A percentile compares a stretch with the other conserved stretches of the same genome.
Evolutionary conservation across 768 basidiomycete genomes (phyloP).

Genomic region (Pisolithus albus): DNA sequence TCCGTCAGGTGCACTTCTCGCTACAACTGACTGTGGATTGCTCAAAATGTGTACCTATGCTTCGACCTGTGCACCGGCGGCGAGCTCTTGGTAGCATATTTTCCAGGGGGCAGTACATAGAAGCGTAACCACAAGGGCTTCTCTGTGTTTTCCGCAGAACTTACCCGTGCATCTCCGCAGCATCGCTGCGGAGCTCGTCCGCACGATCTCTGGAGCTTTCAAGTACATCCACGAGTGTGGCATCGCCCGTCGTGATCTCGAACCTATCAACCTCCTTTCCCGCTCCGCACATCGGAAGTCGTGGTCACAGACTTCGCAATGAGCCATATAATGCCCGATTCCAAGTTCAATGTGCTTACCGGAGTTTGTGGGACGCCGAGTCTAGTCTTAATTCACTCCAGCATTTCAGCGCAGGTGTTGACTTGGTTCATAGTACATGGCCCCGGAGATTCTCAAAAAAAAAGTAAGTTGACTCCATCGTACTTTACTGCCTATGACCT

Average conservation of each 20-base stretch:
- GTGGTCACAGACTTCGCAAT: constrained; percentile 98
- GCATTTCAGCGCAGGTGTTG: not conserved
- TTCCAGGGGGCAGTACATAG: constrained; percentile 93
- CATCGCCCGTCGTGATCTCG: constrained; percentile 94
- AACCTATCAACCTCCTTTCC: constrained; percentile 98
- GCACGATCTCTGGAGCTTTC: constrained; percentile 81
- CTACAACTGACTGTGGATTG: constrained; percentile 44
- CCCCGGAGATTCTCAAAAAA: constrained; percentile 94
- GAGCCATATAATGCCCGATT: constrained; percentile 84
- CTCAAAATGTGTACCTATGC: constrained; percentile 88
- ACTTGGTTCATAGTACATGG: constrained; percentile 64
- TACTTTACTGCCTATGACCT: not conserved
- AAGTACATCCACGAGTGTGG: constrained; percentile 86
- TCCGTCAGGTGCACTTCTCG: not conserved
- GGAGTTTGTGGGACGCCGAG: constrained; percentile 96
- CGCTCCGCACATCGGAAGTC: constrained; percentile 81
- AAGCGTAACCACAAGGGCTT: constrained; percentile 51
- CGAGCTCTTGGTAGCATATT: constrained; percentile 96
- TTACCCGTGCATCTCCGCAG: constrained; percentile 34
- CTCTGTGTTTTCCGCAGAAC: constrained; percentile 6
- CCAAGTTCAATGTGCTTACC: constrained; percentile 79
- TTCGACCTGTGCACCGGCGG: constrained; percentile 97
- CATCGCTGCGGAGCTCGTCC: constrained; percentile 83
- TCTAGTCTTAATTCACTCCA: constrained; percentile 32
- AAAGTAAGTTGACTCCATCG: constrained; percentile 44